Evolutionary conservation across 805 yeast genomes (phyloP), one percentile per base, ranked within the genome.

Genomic region (Saccharomyces eubayanus): DNA sequence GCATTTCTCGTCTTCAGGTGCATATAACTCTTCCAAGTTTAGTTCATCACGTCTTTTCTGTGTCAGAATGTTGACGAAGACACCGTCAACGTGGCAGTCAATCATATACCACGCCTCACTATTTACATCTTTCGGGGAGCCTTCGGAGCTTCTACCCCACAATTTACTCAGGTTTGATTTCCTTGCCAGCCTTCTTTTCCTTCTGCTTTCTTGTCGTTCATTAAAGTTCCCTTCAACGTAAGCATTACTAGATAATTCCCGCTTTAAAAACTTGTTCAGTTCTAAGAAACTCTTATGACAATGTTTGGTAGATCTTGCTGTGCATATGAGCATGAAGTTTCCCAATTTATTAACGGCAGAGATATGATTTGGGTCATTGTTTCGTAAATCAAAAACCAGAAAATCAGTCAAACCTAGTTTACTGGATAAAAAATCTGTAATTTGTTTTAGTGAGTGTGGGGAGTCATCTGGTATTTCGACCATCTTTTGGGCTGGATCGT

Each of bases 21-120:
- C 75, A 84, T 89, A 89, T 46, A 89, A 63, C 27, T 77, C 74
- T 66, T 89, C 96, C 64, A 91, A 74, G 62, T 87, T 82, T 58
- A 92, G 71, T 54, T 80, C 83, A 16, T 68, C 65, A 55, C 97
- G 75, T 67, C 92, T 80, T 45, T 82, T 83, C 4, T 76, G 74
- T 0, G 96, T 88, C 62, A 91, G 70, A 16, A 91, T 69, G 68
- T 91, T 96, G 31, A 91, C 77, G 52, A 75, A 79, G 3, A 89
- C 78, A 41, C 81, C 81, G 56, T 84, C 85, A 2, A 79, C 69
- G 28, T 76, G 74, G 49, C 89, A 78, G 61, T 89, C 89, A 49
- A 90, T 74, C 79, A 88, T 81, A 24, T 88, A 82, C 98, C 98
- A 91, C 28, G 87, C 79, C 60, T 89, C 89, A 4, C 70, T 58